Percentiles rank a stretch among this genome's conserved stretches.
Evolutionary conservation across 2,329 filamentous ascomycete genomes (phyloP).

Genomic region (Fusarium sp.): DNA sequence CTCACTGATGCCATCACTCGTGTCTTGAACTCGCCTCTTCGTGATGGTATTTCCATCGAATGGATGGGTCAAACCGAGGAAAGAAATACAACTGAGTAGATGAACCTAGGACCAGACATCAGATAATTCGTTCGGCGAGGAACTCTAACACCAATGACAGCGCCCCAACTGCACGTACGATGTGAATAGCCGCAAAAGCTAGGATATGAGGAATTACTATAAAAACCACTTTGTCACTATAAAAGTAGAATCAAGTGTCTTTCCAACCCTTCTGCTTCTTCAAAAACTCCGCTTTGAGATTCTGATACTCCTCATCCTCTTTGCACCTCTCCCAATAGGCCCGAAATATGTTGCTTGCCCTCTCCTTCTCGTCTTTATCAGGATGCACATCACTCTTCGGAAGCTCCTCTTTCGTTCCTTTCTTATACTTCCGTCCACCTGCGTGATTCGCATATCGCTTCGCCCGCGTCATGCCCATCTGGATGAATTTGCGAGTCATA

Average conservation of each 20-base stretch:
- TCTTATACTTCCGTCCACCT: constrained; percentile 64
- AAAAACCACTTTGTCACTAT: no score
- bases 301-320: constrained; percentile 33
- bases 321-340: constrained; percentile 38
- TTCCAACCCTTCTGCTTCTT: neutral
- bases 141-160: no score
- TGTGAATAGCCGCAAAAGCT: no score
- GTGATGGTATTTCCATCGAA: neutral
- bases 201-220: no score
- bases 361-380: constrained; percentile 35
- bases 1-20: neutral
- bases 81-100: fast-evolving
- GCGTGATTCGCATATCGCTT: constrained; percentile 68
- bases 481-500: constrained; percentile 72
- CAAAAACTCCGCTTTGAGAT: constrained; percentile 26
- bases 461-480: constrained; percentile 73
- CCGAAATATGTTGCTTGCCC: constrained; percentile 34
- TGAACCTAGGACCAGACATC: no score
- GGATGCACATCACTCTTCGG: constrained; percentile 25
- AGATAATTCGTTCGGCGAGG: no score
- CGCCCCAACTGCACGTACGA: no score
- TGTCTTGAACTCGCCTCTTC: neutral
- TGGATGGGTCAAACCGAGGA: neutral
- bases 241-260: neutral
- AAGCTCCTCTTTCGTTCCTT: constrained; percentile 18